Base-by-base conservation (phyloP, 148 eudicot genomes). In the Linanthus parryae region DNA sequence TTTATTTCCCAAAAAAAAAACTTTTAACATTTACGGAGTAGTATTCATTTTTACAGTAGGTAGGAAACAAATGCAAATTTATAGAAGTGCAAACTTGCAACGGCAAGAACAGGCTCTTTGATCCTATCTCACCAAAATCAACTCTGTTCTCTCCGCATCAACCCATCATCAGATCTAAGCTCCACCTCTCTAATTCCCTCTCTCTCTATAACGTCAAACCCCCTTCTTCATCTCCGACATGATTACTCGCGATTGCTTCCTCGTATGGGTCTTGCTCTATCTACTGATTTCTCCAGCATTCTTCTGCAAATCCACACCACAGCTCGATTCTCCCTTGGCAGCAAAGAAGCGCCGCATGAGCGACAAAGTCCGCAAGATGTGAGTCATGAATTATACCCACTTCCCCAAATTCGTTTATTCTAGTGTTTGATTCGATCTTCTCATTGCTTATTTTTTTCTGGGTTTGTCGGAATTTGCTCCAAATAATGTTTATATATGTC, bases 361-460 rank as follows among this genome's bases (percentile, higher is more conserved):
- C 37, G 79, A 81, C n/a, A 86, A 81, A 77, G 97, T 83, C 27
- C 82, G 87, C 50, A 69, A 60, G 23, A 91, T 91, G 97, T 91
- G 75, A 73, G 77, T 33, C 28, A 41, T 25, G 14, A 17, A 14
- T 25, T 45, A 29, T 40, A 10, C 30, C 27, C 12, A 11, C 0
- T 1, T 48, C 7, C 12, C 20, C 28, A 5, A 9, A 25, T 24
- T 1, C 3, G 25, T 14, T 16, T 22, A 5, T 24, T 15, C 3
- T 1, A 18, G 8, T 43, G 6, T 5, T n/a, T 5, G 21, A 3
- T n/a, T 43, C 2, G 2, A 23, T 23, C 6, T 37, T 7, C 20
- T 1, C 13, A 36, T 33, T 22, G 19, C 8, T 15, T 24, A 1
- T 21, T 13, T 2, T 5, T 34, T 41, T 24, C 12, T 35, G 11